Conservation (phyloP, 108 stramenopile species). For the Nitzschia sp. region DNA sequence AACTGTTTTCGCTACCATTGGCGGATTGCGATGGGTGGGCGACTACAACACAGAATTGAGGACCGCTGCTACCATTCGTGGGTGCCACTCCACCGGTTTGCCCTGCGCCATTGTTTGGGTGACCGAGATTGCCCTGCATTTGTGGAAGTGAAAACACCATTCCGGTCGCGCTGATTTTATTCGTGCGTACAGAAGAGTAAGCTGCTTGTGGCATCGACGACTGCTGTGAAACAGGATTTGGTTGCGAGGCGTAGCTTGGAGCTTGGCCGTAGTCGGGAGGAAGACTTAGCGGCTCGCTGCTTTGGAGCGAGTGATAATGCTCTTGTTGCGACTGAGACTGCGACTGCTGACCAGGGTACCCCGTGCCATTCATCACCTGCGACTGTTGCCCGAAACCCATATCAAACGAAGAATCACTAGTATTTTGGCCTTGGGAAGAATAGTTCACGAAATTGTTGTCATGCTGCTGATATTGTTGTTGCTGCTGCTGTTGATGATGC, state of each 20-base stretch:
- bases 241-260: background rate
- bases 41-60: background rate
- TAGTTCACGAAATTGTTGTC: constrained; percentile 7
- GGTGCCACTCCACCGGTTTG: background rate
- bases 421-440: background rate
- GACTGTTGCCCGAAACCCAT: background rate
- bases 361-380: background rate
- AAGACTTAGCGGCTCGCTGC: background rate
- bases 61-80: too few species aligned
- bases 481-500: constrained; percentile 8
- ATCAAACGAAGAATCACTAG: background rate
- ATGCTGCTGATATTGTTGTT: too few species aligned
- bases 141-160: background rate
- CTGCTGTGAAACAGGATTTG: background rate
- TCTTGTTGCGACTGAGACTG: constrained; percentile 7
- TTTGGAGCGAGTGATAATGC: background rate
- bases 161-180: constrained; percentile 11
- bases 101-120: background rate
- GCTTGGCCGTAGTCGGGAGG: background rate
- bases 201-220: background rate
- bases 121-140: too few species aligned
- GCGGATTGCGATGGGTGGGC: background rate
- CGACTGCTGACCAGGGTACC: background rate
- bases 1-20: too few species aligned
- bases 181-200: constrained; percentile 6